phyloP scores from a whole-genome alignment of 2,329 filamentous ascomycete species.

The Mycogone perniciosa region DNA sequence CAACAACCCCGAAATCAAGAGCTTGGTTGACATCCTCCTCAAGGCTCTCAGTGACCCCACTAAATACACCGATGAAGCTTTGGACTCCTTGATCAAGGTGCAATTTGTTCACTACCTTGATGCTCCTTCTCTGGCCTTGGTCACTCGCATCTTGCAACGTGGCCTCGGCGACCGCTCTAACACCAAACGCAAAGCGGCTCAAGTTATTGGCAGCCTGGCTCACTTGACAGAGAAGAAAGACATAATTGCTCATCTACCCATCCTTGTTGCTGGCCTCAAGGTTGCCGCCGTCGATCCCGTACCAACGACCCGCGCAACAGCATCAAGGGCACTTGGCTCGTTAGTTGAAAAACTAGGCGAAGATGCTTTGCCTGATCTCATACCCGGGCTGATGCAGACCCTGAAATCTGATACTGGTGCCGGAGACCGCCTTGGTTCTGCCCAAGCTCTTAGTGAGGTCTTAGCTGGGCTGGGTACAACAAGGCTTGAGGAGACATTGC shows the following conservation, averaged over 20 bases:
- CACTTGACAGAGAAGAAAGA: conserved; percentile 97
- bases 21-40: conserved; percentile 80
- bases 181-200: conserved; percentile 92
- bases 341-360: conserved; percentile 98
- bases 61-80: conserved; percentile 89
- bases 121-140: conserved; percentile 86
- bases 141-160: conserved; percentile 91
- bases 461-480: conserved; percentile 89
- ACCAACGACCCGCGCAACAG: conserved; percentile 90
- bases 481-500: conserved; percentile 89
- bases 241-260: conserved; percentile 80
- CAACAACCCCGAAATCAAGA: conserved; percentile 94
- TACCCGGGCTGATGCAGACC: conserved; percentile 94
- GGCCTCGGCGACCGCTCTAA: conserved; percentile 85
- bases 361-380: conserved; percentile 92
- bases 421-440: conserved; percentile 90
- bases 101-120: conserved; percentile 98
- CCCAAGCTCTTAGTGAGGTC: conserved; percentile 93
- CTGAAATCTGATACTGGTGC: conserved; percentile 96
- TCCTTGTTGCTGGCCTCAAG: conserved; percentile 85
- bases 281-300: conserved; percentile 90
- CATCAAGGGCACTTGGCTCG: conserved; percentile 90
- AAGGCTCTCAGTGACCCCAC: conserved; percentile 97
- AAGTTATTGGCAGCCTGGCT: conserved; percentile 95
- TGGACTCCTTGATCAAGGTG: conserved; percentile 95